Conservation (phyloP, 2,329 filamentous ascomycete species). For the Trichoderma sp. region DNA sequence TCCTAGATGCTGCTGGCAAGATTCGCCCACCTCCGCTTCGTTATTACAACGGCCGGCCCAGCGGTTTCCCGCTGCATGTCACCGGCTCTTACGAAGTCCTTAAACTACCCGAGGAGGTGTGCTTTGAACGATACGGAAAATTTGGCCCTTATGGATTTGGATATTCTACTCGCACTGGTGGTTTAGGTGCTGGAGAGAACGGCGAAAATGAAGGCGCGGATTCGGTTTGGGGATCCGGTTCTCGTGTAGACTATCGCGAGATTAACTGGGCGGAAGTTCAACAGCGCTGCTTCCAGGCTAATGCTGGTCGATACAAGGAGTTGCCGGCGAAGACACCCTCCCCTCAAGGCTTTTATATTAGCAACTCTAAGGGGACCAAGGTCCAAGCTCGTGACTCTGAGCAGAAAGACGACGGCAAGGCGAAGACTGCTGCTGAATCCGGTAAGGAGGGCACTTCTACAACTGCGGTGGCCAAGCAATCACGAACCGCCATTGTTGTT, state of each 20-base stretch:
- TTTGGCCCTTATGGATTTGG: conserved; percentile 88
- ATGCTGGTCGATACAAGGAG: conserved; percentile 67
- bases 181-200: conserved; percentile 80
- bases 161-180: conserved; percentile 76
- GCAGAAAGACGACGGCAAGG: background rate
- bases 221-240: conserved; percentile 69
- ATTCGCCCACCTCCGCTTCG: conserved; percentile 69
- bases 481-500: conserved; percentile 72
- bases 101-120: conserved; percentile 78
- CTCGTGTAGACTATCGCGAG: conserved; percentile 74
- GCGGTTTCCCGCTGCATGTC: conserved; percentile 80
- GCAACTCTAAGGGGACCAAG: background rate
- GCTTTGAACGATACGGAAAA: conserved; percentile 88
- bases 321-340: conserved; percentile 42
- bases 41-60: conserved; percentile 75
- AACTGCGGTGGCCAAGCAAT: conserved; percentile 28
- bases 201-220: conserved; percentile 82
- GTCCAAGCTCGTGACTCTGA: background rate
- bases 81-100: conserved; percentile 86
- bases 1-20: conserved; percentile 67
- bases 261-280: conserved; percentile 81
- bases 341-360: conserved; percentile 54
- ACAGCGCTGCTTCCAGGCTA: conserved; percentile 69
- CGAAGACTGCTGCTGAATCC: background rate
- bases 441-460: background rate